Base-by-base conservation (phyloP, 805 yeast genomes). In the Saccharomycopsis lassenensis region DNA sequence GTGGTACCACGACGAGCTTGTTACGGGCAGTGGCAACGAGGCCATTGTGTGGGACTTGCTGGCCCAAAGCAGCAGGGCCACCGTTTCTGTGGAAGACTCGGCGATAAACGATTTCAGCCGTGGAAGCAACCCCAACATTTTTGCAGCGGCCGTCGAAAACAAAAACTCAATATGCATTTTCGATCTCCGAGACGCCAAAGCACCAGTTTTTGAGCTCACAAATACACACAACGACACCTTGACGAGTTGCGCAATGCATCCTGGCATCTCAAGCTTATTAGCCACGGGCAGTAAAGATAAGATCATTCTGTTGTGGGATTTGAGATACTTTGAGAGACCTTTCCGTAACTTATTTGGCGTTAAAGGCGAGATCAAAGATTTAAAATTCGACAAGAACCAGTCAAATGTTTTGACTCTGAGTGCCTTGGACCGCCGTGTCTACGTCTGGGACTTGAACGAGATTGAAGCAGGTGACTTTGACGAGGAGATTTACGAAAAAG, bases 221-320 rank as follows among this genome's bases (percentile, higher is more conserved):
- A 62, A 65, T 32, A 74, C 73, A 1, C 78, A 72, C 46, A 59
- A 58, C 2, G 78, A 69, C 31, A 71, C 74, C n/a, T 74, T 83
- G 46, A 81, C 79, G 50, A 67, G 81, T 1, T 68, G 80, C 31
- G 71, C 69, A 29, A 80, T 80, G 57, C 78, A 78, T 49, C 79
- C 83, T 0, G 54, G 57, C 4, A 35, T 71, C 12, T 48, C 48
- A n/a, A 54, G 64, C 26, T 53, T 83, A 40, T 63, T 81, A 32
- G 87, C 78, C 10, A 80, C 91, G 1, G 94, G 81, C 16, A 79
- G 85, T 8, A 73, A 78, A 19, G 95, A 85, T 52, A 74, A 76
- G 48, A 59, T 75, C n/a, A 70, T 84, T 15, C 71, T 70, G 35
- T 59, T 79, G 18, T 84, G 84, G 75, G 95, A 86, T 52, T 56